These are phyloP conservation scores for Ramaria sp. DNA, from an alignment of 768 basidiomycete species.

Conservation along the genomic window DNA sequence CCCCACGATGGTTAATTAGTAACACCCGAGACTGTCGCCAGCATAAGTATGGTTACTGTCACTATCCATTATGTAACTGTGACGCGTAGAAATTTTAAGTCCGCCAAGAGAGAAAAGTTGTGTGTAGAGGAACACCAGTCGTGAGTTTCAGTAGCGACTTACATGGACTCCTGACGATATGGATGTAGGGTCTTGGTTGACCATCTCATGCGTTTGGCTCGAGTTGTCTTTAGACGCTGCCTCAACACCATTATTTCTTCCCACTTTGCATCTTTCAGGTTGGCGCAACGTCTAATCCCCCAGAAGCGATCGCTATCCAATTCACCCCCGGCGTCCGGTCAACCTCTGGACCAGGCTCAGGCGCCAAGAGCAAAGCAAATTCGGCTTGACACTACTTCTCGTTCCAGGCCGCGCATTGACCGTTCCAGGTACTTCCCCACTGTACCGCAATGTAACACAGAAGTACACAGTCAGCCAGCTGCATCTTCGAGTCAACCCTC, in stretches of 20 bases:
- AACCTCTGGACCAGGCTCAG: not conserved
- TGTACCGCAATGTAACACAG: not conserved
- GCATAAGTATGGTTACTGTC: too few relatives aligned
- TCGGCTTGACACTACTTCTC: not conserved
- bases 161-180: not conserved
- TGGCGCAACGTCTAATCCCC: not conserved
- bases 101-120: not conserved
- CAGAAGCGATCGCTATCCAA: not conserved
- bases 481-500: too few relatives aligned
- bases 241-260: not conserved
- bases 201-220: conserved; percentile 5
- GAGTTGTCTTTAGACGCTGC: not conserved
- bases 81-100: not conserved
- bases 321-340: not conserved
- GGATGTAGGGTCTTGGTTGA: not conserved
- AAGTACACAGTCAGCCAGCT: too few relatives aligned
- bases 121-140: not conserved
- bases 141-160: not conserved
- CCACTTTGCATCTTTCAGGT: not conserved
- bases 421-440: not conserved
- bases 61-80: too few relatives aligned
- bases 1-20: too few relatives aligned
- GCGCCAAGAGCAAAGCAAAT: not conserved
- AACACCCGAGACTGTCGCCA: too few relatives aligned
- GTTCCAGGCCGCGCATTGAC: not conserved